Base-by-base conservation (phyloP, 2,329 filamentous ascomycete genomes). In the Cadophora malorum region DNA sequence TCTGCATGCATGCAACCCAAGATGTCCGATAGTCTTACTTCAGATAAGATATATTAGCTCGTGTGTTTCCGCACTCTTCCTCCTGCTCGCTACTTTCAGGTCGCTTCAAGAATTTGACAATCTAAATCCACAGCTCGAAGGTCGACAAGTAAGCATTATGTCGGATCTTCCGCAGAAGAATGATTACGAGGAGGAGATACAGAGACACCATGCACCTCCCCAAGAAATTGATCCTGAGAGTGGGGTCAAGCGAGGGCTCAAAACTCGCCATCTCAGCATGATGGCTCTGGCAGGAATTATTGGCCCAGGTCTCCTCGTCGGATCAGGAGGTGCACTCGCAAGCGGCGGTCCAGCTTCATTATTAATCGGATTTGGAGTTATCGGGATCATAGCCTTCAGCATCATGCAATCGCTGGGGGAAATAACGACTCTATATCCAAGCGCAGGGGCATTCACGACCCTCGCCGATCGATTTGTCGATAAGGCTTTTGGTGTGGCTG, bases 261-360 rank as follows among this genome's bases (percentile, higher is more conserved):
- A 91, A 79, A 90, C 88, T 45, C 82, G 88, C 7, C 88, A 91
- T 76, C 78, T 91, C 14, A 86, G 83, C 69, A 91, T 92, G 81
- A 70, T 71, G 64, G 70, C 70, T 19, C 59, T 75, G 3, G 74
- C 80, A 74, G 83, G 84, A 12, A 86, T 86, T 67, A 86, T 86
- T 69, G 91, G 91, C 0, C 90, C 91, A 4, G 91, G 91, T 25
- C 81, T 94, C 50, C 83, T 94, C 3, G 88, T 93, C 64, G 91
- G 91, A 19, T 85, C 89, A 2, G 91, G 91, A 45, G 87, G 89
- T 58, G 91, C 91, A 0, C 80, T 94, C 28, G 82, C 85, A 14
- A 86, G 83, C 52, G 91, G 90, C 65, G 91, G 91, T 0, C 91
- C 91, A 19, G 91, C 90, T 0, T 88, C 90, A 0, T 79, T 93